Percentiles rank a stretch among this genome's conserved stretches.
These are phyloP conservation scores for Ophiostoma piceae DNA, from an alignment of 2,329 filamentous ascomycete genomes.

Conservation along the genomic window DNA sequence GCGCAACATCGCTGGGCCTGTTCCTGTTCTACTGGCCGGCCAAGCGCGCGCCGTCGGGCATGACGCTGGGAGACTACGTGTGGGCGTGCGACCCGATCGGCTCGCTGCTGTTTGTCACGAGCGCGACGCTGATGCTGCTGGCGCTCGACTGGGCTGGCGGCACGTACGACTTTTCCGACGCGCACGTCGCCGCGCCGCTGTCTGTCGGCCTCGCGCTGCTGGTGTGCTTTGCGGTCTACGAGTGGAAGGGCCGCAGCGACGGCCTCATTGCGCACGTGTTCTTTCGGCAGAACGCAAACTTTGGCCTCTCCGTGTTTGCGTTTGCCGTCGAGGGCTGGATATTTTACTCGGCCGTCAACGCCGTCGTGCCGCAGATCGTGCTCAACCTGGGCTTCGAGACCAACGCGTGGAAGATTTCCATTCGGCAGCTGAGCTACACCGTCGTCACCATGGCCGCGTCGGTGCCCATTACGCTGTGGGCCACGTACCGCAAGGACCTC, in stretches of 20 bases:
- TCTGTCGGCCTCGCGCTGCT: slow-evolving; percentile 41
- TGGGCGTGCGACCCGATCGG: slow-evolving; percentile 48
- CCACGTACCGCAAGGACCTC: slow-evolving; percentile 46
- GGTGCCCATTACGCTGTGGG: slow-evolving; percentile 42
- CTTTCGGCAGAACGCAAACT: slow-evolving; percentile 50
- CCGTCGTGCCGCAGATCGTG: slow-evolving; percentile 45
- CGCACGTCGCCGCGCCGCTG: slow-evolving; percentile 40
- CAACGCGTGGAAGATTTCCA: slow-evolving; percentile 43
- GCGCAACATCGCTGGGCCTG: slow-evolving; percentile 43
- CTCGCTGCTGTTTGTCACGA: slow-evolving; percentile 40
- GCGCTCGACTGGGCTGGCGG: slow-evolving; percentile 45
- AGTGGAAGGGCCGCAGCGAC: slow-evolving; percentile 51
- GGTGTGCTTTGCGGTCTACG: slow-evolving; percentile 39
- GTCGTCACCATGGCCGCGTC: slow-evolving; percentile 39
- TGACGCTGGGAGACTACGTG: slow-evolving; percentile 38
- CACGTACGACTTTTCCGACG: slow-evolving; percentile 38
- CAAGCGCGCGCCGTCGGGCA: slow-evolving; percentile 35
- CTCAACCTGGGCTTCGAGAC: slow-evolving; percentile 46
- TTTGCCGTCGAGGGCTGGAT: slow-evolving; percentile 56
- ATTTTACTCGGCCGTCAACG: slow-evolving; percentile 51
- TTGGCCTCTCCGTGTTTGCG: slow-evolving; percentile 50
- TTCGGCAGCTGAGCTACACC: slow-evolving; percentile 44
- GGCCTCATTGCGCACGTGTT: slow-evolving; percentile 53
- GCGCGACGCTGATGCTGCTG: slow-evolving; percentile 42
- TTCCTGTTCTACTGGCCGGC: slow-evolving; percentile 45